phyloP scores from a whole-genome alignment of 129 eudicot genomes.

The Logfia minima region DNA sequence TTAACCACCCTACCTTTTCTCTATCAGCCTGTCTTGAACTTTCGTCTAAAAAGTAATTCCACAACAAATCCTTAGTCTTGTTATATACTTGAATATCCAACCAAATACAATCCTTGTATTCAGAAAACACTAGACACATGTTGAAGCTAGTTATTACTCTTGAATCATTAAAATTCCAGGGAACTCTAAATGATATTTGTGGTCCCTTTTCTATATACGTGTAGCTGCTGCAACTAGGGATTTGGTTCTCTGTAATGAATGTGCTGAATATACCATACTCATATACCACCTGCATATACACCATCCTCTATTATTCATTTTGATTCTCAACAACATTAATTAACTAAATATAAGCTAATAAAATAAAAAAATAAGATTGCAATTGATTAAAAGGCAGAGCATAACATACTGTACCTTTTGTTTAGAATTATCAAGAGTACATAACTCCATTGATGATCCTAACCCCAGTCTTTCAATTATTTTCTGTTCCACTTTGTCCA shows the following conservation, averaged over 20 bases:
- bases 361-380: no score
- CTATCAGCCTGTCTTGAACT: no score
- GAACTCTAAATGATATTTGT: constrained; percentile 15
- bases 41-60: no score
- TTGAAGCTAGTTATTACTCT: constrained; percentile 16
- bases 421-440: neutral
- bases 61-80: constrained; percentile 13
- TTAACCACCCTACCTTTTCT: no score
- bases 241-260: neutral
- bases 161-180: neutral
- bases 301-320: neutral
- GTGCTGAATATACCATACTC: constrained; percentile 23
- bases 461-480: neutral
- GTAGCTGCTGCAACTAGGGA: neutral
- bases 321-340: no score
- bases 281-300: neutral
- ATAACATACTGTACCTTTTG: neutral
- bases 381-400: neutral
- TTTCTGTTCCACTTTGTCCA: constrained; percentile 4
- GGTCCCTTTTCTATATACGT: constrained; percentile 12
- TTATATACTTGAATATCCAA: neutral
- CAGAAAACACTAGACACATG: neutral
- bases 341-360: no score
- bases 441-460: neutral
- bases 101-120: no score